Conservation (phyloP, 345 rosid genomes). For the Bruguiera sexangula region DNA sequence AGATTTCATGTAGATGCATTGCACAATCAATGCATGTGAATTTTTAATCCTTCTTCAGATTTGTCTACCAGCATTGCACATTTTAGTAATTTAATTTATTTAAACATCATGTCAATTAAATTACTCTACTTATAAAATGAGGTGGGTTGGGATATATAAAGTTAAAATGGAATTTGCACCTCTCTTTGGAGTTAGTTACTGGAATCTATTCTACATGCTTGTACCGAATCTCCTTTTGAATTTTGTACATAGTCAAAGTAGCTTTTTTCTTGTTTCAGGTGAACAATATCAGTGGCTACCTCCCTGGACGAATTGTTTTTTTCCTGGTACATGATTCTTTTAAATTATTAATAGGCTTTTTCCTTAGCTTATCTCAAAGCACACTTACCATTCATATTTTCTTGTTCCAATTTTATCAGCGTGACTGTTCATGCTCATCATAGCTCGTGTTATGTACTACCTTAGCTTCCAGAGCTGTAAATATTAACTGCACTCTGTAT, state of each 20-base stretch:
- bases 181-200: neutral
- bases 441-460: neutral
- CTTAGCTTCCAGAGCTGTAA: neutral
- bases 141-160: too few species aligned
- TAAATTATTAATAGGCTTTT: neutral
- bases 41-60: too few species aligned
- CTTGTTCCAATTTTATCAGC: neutral
- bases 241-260: slow-evolving; percentile 3
- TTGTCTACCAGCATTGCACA: too few species aligned
- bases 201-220: neutral
- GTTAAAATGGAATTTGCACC: too few species aligned
- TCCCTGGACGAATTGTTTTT: slow-evolving; percentile 97
- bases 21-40: too few species aligned
- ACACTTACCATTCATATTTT: neutral
- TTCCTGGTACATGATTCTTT: slow-evolving; percentile 68
- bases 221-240: neutral
- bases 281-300: slow-evolving; percentile 97
- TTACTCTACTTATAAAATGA: too few species aligned
- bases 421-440: too few species aligned
- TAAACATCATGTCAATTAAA: too few species aligned
- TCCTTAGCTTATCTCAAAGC: neutral
- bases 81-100: too few species aligned
- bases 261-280: slow-evolving; percentile 43
- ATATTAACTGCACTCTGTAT: neutral
- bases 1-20: too few species aligned